Base-by-base conservation (phyloP, 2,329 filamentous ascomycete genomes). In the Ophiostoma himal-ulmi region DNA sequence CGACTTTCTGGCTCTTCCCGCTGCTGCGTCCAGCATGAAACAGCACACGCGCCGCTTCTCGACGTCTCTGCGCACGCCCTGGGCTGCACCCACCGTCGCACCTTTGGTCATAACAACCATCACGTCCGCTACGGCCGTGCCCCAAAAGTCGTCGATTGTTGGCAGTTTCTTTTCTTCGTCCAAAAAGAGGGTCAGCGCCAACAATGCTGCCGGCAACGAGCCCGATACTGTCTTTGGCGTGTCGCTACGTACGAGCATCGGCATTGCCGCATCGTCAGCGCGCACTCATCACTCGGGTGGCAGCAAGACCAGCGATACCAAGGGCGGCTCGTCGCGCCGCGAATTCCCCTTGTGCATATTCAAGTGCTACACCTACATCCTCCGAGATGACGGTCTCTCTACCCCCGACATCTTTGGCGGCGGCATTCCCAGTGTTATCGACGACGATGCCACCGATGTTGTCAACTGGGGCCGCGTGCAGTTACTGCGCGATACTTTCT, bases 341-440 rank as follows among this genome's bases (percentile, higher is more conserved):
- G 79, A 80, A 11, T 82, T 82, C 71, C 81, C 81, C 5, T 74
- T 82, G 20, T 81, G 79, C 73, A 75, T 83, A 66, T 78, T 81
- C 66, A 78, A 79, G 65, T 82, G 80, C 74, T 77, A 76, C 70
- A 76, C 76, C 69, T 81, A 80, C 71, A 74, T 82, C 72, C 79
- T 75, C 69, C 73, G 78, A 34, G 76, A 77, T 48, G 75, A 76
- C 68, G 80, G 78, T 1, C 70, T 81, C 5, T 72, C 74, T 6
- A 77, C 77, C 17, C 79, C 79, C 0, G 76, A 80, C 70, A 75
- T 82, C 60, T 83, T 83, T 37, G 73, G 78, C 44, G 20, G 65
- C 26, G 64, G 36, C 37, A 39, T 26, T 2, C 64, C 36, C 64
- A 20, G 11, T 17, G 64, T 65, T 34, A 34, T 65, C 34, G 60